Evolutionary conservation across 2,329 filamentous ascomycete species (phyloP).

Genomic region (Grosmannia huntii): DNA sequence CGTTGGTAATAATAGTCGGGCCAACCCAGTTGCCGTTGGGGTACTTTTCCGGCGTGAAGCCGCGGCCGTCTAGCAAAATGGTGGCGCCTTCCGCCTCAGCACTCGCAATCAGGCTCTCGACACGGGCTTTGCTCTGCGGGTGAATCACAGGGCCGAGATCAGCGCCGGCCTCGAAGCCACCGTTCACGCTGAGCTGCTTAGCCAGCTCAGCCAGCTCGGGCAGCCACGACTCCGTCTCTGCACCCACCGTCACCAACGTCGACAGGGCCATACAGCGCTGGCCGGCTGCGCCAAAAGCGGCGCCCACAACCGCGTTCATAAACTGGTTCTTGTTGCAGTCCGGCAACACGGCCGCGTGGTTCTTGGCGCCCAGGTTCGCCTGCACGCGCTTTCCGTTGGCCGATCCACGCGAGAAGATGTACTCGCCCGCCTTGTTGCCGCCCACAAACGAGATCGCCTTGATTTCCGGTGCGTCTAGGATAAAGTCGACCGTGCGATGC

Average conservation of each 20-base stretch:
- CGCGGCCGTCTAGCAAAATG: slow-evolving; percentile 69
- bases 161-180: slow-evolving; percentile 67
- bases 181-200: slow-evolving; percentile 60
- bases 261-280: slow-evolving; percentile 82
- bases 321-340: slow-evolving; percentile 88
- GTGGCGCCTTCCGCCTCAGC: slow-evolving; percentile 72
- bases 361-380: slow-evolving; percentile 80
- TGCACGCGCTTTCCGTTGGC: slow-evolving; percentile 82
- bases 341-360: slow-evolving; percentile 72
- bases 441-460: slow-evolving; percentile 82
- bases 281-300: slow-evolving; percentile 73
- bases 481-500: slow-evolving; percentile 72
- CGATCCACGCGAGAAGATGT: slow-evolving; percentile 67
- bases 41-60: slow-evolving; percentile 63
- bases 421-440: slow-evolving; percentile 78
- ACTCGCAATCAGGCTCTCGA: slow-evolving; percentile 61
- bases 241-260: slow-evolving; percentile 67
- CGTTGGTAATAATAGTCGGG: slow-evolving; percentile 71
- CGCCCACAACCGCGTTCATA: slow-evolving; percentile 70
- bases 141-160: slow-evolving; percentile 76
- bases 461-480: slow-evolving; percentile 72
- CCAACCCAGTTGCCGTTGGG: slow-evolving; percentile 78
- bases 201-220: slow-evolving; percentile 65
- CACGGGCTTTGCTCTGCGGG: slow-evolving; percentile 64
- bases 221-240: slow-evolving; percentile 71